A percentile compares a stretch with the other conserved stretches of the same genome.
Evolutionary conservation across 2,329 filamentous ascomycete species (phyloP).

Genomic region (Diplodia sapinea): DNA sequence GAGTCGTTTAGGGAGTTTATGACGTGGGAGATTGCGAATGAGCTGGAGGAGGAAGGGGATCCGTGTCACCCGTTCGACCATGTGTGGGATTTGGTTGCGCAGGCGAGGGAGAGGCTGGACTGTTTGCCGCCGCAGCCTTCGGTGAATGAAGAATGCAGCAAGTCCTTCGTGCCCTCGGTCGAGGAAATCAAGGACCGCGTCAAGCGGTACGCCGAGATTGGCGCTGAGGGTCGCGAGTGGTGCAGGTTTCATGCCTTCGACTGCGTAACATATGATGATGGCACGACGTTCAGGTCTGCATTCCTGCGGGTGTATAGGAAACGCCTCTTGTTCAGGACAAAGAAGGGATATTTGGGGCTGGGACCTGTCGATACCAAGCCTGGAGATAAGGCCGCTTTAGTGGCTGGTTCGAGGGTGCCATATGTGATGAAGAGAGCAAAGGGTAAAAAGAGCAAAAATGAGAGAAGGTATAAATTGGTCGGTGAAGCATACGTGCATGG

Average conservation of each 20-base stretch:
- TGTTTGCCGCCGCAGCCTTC: not conserved
- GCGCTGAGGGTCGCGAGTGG: not conserved
- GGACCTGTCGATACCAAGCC: not conserved
- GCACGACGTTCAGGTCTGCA: not conserved
- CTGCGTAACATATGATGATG: conserved; percentile 1
- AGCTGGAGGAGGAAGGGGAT: not conserved
- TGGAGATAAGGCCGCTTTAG: conserved; percentile 16
- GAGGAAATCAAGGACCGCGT: not conserved
- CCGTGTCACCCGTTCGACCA: not conserved
- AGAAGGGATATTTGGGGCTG: conserved; percentile 20
- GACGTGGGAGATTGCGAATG: conserved; percentile 8
- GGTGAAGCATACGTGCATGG: conserved; percentile 7
- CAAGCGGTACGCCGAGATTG: not conserved
- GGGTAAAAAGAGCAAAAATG: not conserved
- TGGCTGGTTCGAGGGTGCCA: conserved; percentile 13
- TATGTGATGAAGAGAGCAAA: not conserved
- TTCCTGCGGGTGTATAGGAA: not conserved
- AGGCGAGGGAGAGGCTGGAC: not conserved
- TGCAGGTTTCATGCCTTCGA: not conserved
- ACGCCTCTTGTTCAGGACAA: conserved; percentile 15
- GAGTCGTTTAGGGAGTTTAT: not conserved
- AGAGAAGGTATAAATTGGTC: not conserved
- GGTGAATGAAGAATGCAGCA: not conserved
- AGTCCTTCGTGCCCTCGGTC: not conserved
- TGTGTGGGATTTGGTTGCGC: not conserved